phyloP scores from a whole-genome alignment of 2,329 filamentous ascomycete genomes.

The Zasmidium citrigriseum region DNA sequence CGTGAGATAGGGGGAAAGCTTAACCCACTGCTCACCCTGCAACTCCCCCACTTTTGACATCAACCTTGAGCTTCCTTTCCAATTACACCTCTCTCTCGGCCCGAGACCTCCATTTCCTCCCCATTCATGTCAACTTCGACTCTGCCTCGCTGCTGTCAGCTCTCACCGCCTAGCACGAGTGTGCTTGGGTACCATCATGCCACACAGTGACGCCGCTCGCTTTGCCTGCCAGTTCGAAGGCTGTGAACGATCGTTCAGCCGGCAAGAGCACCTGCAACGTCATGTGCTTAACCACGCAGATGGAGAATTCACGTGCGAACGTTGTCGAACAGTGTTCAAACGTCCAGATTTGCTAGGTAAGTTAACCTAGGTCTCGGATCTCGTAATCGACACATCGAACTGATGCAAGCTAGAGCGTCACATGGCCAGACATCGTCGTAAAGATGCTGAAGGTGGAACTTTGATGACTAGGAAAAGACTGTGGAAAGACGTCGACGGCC shows the following conservation, averaged over 20 bases:
- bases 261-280: constrained; percentile 60
- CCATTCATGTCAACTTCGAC: background rate
- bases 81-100: background rate
- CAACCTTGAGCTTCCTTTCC: background rate
- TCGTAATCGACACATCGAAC: no score
- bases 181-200: constrained; percentile 1
- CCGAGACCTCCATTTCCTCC: background rate
- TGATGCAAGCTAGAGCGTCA: constrained; percentile 53
- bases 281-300: constrained; percentile 60
- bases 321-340: constrained; percentile 64
- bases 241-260: constrained; percentile 57
- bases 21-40: background rate
- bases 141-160: background rate
- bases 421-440: constrained; percentile 55
- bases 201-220: constrained; percentile 5
- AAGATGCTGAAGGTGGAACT: constrained; percentile 56
- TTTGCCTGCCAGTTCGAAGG: constrained; percentile 45
- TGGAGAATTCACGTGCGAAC: constrained; percentile 56
- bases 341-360: constrained; percentile 60
- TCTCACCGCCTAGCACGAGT: background rate
- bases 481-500: constrained; percentile 57
- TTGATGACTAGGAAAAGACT: constrained; percentile 58
- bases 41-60: background rate
- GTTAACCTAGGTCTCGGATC: no score
- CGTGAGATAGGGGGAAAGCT: background rate